These are phyloP conservation scores for Brassica napus DNA, from an alignment of 345 rosid species.

Conservation along the genomic window DNA sequence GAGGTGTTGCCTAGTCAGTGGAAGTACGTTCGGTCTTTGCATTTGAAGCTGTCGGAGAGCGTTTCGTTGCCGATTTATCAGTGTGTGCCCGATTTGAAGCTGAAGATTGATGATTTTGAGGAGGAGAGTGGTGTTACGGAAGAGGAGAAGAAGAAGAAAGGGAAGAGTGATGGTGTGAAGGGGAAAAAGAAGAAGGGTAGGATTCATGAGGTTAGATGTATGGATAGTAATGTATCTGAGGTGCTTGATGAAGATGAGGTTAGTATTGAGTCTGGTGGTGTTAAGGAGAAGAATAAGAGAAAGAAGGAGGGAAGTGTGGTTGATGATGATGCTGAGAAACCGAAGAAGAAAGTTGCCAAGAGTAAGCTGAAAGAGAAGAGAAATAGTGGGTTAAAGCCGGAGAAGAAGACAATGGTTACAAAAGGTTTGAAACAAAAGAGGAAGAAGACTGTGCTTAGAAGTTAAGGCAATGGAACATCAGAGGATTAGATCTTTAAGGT, in stretches of 20 bases:
- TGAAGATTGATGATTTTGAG: constrained; percentile 51
- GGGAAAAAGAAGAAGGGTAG: constrained; percentile 66
- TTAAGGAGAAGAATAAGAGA: constrained; percentile 45
- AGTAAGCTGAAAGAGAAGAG: constrained; percentile 16
- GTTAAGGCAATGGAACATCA: not conserved
- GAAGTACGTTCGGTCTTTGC: constrained; percentile 69
- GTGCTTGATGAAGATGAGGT: constrained; percentile 43
- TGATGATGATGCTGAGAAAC: constrained; percentile 39
- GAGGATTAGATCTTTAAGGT: not conserved
- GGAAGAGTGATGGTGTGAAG: constrained; percentile 13
- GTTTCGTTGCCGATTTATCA: constrained; percentile 74
- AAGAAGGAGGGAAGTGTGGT: constrained; percentile 25
- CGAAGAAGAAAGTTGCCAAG: constrained; percentile 14
- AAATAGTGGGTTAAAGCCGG: not conserved
- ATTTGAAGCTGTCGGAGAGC: constrained; percentile 67
- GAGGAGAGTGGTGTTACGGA: constrained; percentile 33
- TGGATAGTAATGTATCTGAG: constrained; percentile 57
- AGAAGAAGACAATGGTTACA: not conserved
- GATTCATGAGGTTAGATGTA: constrained; percentile 70
- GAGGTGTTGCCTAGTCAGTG: constrained; percentile 69
- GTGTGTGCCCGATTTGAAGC: constrained; percentile 59
- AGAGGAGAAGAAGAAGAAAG: constrained; percentile 27
- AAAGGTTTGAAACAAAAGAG: constrained; percentile 33
- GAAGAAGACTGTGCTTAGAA: constrained; percentile 25
- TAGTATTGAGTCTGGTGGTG: constrained; percentile 27